Percentiles rank a stretch among this genome's conserved stretches.
phyloP scores from a whole-genome alignment of 495 filamentous ascomycete genomes.

The Entonaema liquescens region DNA sequence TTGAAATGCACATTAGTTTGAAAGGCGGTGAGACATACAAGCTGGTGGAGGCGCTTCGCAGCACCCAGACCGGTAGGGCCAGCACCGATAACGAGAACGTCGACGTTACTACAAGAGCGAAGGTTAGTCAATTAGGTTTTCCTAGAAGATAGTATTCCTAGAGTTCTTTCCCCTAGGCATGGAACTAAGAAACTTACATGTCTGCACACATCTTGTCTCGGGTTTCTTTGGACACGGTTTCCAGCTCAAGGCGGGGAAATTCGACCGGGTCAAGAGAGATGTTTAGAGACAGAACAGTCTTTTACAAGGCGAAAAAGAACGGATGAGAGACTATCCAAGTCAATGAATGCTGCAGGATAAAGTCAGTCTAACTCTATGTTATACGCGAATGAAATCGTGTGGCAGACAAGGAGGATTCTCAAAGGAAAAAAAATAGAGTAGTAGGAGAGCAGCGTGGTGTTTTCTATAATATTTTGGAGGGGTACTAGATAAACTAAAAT shows the following conservation, averaged over 20 bases:
- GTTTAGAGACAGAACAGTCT: conserved; percentile 10
- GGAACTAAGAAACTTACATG: conserved; percentile 42
- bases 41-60: conserved; percentile 95
- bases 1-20: conserved; percentile 11
- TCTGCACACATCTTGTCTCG: conserved; percentile 46
- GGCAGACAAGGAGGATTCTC: conserved; percentile 28
- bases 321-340: conserved; percentile 42
- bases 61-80: conserved; percentile 96
- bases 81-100: conserved; percentile 98
- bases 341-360: conserved; percentile 38
- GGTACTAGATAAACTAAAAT: conserved; percentile 39
- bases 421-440: conserved; percentile 8
- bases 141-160: not conserved
- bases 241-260: conserved; percentile 28
- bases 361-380: conserved; percentile 39
- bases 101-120: conserved; percentile 72
- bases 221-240: conserved; percentile 19
- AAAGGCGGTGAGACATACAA: conserved; percentile 67
- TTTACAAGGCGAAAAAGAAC: conserved; percentile 33
- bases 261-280: conserved; percentile 10
- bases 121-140: conserved; percentile 39
- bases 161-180: not conserved
- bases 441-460: conserved; percentile 35
- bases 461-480: conserved; percentile 45
- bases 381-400: conserved; percentile 26